phyloP scores from a whole-genome alignment of 768 basidiomycete species.

The Mycena filopes region DNA sequence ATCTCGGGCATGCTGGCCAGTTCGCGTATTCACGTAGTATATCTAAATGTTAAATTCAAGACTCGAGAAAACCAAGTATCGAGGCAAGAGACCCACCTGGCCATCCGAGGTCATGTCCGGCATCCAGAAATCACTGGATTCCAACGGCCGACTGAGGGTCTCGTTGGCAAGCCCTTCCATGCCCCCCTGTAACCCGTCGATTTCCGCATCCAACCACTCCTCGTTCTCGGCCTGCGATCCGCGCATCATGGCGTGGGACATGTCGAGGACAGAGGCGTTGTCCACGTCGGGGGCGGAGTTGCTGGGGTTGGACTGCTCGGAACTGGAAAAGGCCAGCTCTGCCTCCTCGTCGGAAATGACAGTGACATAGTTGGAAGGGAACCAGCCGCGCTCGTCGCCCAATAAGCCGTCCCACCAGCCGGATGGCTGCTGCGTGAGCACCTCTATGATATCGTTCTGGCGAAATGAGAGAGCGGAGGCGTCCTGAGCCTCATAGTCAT shows the following conservation, averaged over 20 bases:
- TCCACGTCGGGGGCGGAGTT: slow-evolving; percentile 39
- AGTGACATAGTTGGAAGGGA: slow-evolving; percentile 95
- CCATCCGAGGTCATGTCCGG: slow-evolving; percentile 86
- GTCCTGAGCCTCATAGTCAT: slow-evolving; percentile 91
- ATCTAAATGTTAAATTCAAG: slow-evolving; percentile 64
- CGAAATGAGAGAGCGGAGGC: slow-evolving; percentile 89
- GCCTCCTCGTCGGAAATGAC: slow-evolving; percentile 84
- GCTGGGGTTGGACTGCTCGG: slow-evolving; percentile 56
- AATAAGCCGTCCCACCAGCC: slow-evolving; percentile 99
- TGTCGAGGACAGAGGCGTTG: slow-evolving; percentile 52
- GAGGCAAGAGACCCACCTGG: slow-evolving; percentile 64
- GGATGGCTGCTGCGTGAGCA: slow-evolving; percentile 88
- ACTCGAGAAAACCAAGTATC: neutral
- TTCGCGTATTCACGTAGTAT: slow-evolving; percentile 93
- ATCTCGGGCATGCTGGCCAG: slow-evolving; percentile 84
- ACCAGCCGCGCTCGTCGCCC: slow-evolving; percentile 92
- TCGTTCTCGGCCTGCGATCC: slow-evolving; percentile 59
- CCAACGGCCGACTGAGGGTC: slow-evolving; percentile 44
- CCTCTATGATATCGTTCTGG: slow-evolving; percentile 92
- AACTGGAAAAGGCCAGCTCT: slow-evolving; percentile 68
- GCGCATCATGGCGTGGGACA: slow-evolving; percentile 60
- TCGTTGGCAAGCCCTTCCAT: slow-evolving; percentile 44
- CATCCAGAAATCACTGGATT: slow-evolving; percentile 89
- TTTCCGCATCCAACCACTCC: slow-evolving; percentile 67
- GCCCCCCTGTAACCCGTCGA: slow-evolving; percentile 46